phyloP scores from a whole-genome alignment of 2,329 filamentous ascomycete species.

The Chaetomium strumarium region DNA sequence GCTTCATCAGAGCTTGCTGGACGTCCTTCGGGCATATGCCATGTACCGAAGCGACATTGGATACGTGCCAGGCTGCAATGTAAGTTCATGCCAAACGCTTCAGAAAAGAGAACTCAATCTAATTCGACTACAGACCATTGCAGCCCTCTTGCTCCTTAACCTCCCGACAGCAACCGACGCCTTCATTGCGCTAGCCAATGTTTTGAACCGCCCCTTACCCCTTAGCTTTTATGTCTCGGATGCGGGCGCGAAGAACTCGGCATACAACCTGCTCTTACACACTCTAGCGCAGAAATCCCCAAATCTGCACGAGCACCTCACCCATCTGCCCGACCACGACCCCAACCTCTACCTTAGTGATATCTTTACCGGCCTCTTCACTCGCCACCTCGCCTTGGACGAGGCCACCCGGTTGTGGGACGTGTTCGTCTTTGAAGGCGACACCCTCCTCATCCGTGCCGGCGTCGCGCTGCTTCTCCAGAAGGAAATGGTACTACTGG shows the following conservation, averaged over 20 bases:
- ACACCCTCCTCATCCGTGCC: slow-evolving; percentile 63
- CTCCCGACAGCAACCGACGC: slow-evolving; percentile 56
- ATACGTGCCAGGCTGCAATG: slow-evolving; percentile 68
- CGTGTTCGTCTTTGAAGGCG: slow-evolving; percentile 76
- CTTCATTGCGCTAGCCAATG: slow-evolving; percentile 68
- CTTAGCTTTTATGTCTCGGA: slow-evolving; percentile 71
- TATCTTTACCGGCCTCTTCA: slow-evolving; percentile 61
- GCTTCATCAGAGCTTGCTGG: slow-evolving; percentile 60
- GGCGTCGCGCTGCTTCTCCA: slow-evolving; percentile 60
- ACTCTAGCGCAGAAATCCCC: slow-evolving; percentile 60
- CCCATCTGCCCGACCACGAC: slow-evolving; percentile 40
- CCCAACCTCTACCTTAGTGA: slow-evolving; percentile 51
- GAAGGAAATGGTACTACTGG: slow-evolving; percentile 47
- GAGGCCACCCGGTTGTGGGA: slow-evolving; percentile 72
- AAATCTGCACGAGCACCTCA: slow-evolving; percentile 59
- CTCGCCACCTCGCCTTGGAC: slow-evolving; percentile 58
- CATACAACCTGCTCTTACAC: slow-evolving; percentile 63
- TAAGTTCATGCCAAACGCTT: slow-evolving; percentile 40
- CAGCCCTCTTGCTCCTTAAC: slow-evolving; percentile 67
- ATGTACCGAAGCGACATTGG: slow-evolving; percentile 81
- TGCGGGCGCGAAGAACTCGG: slow-evolving; percentile 58
- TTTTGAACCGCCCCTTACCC: slow-evolving; percentile 69
- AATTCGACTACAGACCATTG: slow-evolving; percentile 51
- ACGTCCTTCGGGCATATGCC: slow-evolving; percentile 71
- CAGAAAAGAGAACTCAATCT: slow-evolving; percentile 23